Evolutionary conservation across 192 early-diverging fungal species (phyloP), one percentile per base, ranked within the genome.

Genomic region (Podila clonocystis): DNA sequence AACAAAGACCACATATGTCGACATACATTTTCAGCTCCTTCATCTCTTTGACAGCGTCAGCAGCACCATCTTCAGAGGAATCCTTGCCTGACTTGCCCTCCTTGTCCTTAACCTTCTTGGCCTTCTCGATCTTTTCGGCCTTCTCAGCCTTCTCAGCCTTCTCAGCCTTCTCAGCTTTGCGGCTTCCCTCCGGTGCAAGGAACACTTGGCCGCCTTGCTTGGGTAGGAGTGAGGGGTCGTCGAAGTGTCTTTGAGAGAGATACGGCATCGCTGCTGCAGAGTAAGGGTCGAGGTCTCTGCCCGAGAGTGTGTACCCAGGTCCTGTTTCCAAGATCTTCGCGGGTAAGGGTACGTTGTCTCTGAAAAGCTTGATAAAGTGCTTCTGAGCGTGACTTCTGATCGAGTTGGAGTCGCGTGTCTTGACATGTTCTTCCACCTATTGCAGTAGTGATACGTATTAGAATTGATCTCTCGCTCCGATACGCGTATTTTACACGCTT

Each of bases 361-460:
- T 82, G 79, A 89, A 97, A 74, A 97, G 82, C 75, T 95, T 95
- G 82, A 96, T 96, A 70, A 97, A 95, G 75, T 95, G 92, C 77
- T 96, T 96, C 85, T 96, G 95, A 45, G 95, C 95, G 73, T 96
- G 96, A 65, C 92, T 93, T 66, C 95, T 86, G 66, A 97, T 93
- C 20, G 94, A 94, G 74, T 95, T 93, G 58, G 91, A 57, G 67
- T 95, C 93, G 50, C 96, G 85, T 11, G 95, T 97, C 31, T 66
- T 87, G 19, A 97, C 91, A 63, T 95, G 89, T 28, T 87, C 82
- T 17, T 91, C 88, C 28, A 94, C 74, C 92, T 93, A 65, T 24
- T 20, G 20, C 1, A 20, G 9, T 34, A 4, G 24, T 12, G n/a
- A 9, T 0, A 8, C n/a, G 26, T n/a, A 0, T 55, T 26, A 55